Evolutionary conservation across 371 early-diverging fungal species (phyloP).

Genomic region (Mycotypha africana): DNA sequence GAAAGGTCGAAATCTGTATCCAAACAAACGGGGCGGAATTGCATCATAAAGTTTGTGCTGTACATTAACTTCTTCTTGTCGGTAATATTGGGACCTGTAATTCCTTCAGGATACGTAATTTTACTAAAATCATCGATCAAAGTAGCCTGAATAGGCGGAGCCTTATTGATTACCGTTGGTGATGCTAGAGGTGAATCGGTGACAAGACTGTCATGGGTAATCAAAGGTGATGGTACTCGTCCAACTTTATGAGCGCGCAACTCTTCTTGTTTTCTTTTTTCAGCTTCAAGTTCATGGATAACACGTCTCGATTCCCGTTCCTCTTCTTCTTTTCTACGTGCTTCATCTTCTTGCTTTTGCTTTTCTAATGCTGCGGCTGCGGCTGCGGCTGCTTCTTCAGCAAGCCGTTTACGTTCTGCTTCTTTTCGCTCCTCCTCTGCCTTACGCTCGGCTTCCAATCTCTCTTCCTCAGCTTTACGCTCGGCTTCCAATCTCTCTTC

Average conservation of each 20-base stretch:
- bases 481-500: conserved; percentile 22
- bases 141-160: neutral
- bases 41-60: conserved; percentile 71
- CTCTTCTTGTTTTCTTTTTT: conserved; percentile 29
- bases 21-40: conserved; percentile 63
- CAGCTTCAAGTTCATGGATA: conserved; percentile 25
- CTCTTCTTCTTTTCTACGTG: conserved; percentile 11
- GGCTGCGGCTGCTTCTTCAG: conserved; percentile 18
- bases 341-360: conserved; percentile 13
- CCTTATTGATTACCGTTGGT: neutral
- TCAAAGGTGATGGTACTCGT: too few species aligned
- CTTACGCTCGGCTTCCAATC: conserved; percentile 12
- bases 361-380: conserved; percentile 7
- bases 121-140: conserved; percentile 28
- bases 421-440: conserved; percentile 7
- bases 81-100: conserved; percentile 19
- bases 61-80: conserved; percentile 44
- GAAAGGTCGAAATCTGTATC: conserved; percentile 65
- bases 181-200: conserved; percentile 15
- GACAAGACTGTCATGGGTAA: too few species aligned
- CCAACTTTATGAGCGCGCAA: too few species aligned
- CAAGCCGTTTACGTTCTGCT: conserved; percentile 6
- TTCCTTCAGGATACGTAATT: conserved; percentile 34
- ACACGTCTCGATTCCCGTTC: conserved; percentile 16
- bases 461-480: conserved; percentile 9